Conservation (phyloP, 257 asterid genomes). For the Jasminum sambac region DNA sequence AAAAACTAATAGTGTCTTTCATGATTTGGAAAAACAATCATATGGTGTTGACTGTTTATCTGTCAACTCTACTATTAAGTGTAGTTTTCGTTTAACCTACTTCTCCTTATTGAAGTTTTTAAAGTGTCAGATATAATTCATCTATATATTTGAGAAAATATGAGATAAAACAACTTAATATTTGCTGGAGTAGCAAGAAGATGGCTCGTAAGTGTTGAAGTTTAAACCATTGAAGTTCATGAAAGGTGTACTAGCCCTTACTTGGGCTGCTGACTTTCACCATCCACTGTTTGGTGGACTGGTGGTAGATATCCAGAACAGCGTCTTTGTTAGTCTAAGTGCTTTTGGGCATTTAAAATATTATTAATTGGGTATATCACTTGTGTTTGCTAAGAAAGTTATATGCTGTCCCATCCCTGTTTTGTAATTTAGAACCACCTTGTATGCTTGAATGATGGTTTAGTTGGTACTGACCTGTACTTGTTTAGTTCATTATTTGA, state of each 20-base stretch:
- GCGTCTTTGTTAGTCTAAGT: neutral
- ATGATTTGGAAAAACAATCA: neutral
- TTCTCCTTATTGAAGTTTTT: neutral
- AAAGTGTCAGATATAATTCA: neutral
- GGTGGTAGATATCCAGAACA: neutral
- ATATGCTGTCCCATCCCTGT: neutral
- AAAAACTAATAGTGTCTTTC: neutral
- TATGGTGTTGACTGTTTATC: neutral
- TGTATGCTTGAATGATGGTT: neutral
- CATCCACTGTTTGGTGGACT: neutral
- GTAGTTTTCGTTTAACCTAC: neutral
- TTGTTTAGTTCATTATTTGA: neutral
- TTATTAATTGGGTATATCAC: neutral
- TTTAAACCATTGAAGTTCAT: conserved; percentile 5
- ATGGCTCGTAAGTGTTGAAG: neutral
- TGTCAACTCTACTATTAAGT: neutral
- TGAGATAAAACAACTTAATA: neutral
- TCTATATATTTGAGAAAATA: neutral
- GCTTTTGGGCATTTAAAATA: neutral
- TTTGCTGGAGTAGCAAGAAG: neutral
- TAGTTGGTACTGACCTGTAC: neutral
- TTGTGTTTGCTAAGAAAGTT: neutral
- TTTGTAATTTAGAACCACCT: neutral
- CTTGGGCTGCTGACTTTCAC: too few species aligned
- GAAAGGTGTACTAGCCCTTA: neutral